phyloP scores from a whole-genome alignment of 1,284 basidiomycete species.

The Somion occarium region DNA sequence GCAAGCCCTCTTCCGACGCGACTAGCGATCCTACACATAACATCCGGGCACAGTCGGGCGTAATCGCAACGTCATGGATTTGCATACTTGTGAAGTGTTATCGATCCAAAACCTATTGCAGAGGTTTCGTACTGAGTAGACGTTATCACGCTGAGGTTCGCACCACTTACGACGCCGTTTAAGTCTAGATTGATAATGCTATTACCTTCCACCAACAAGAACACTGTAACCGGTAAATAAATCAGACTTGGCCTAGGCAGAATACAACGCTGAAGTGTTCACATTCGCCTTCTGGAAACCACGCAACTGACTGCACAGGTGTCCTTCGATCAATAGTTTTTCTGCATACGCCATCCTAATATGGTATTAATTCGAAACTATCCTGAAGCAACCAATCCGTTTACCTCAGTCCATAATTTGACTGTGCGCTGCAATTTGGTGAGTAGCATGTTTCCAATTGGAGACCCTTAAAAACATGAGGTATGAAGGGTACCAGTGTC shows the following conservation, averaged over 20 bases:
- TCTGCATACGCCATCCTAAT: conserved; percentile 66
- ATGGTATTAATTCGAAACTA: conserved; percentile 1
- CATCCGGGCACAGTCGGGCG: not conserved
- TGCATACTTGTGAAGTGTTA: too few species aligned
- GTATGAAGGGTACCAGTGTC: not conserved
- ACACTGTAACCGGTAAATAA: too few species aligned
- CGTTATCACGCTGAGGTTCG: too few species aligned
- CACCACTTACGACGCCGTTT: not conserved
- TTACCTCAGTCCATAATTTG: conserved; percentile 72
- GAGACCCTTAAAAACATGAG: conserved; percentile 46
- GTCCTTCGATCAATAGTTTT: conserved; percentile 63
- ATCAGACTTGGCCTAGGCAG: too few species aligned
- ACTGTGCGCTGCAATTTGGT: conserved; percentile 67
- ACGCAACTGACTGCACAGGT: conserved; percentile 62
- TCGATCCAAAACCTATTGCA: too few species aligned
- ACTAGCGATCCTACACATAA: not conserved
- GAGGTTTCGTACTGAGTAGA: too few species aligned
- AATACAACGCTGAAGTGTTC: too few species aligned
- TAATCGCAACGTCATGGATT: not conserved
- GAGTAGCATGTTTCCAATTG: conserved; percentile 54
- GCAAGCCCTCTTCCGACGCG: not conserved
- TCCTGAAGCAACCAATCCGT: conserved; percentile 15
- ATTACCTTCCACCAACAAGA: conserved; percentile 53
- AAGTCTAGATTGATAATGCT: conserved; percentile 39
- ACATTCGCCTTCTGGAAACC: conserved; percentile 70